Conservation (phyloP, 108 stramenopile species). For the Mediolabrus comicus region DNA sequence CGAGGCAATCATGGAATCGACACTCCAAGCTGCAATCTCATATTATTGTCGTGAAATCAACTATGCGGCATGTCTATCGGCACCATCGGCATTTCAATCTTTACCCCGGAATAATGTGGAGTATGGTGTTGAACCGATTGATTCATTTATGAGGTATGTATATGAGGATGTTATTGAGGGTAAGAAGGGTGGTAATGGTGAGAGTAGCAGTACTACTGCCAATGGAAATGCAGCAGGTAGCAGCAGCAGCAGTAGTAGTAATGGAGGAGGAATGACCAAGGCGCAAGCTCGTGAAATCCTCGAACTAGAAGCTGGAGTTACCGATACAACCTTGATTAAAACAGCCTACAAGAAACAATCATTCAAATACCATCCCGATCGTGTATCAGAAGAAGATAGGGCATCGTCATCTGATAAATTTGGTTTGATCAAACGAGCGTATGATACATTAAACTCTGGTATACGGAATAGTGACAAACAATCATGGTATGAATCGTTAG, state of each 20-base stretch:
- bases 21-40: conserved; percentile 61
- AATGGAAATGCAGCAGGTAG: conserved; percentile 23
- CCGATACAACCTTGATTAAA: conserved; percentile 54
- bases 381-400: conserved; percentile 46
- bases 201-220: conserved; percentile 9
- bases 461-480: conserved; percentile 18
- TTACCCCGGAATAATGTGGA: conserved; percentile 65
- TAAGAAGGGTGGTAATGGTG: conserved; percentile 21
- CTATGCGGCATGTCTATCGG: conserved; percentile 53
- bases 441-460: conserved; percentile 37
- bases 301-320: conserved; percentile 46
- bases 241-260: conserved; percentile 12
- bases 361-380: conserved; percentile 74
- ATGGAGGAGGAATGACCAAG: conserved; percentile 54
- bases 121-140: conserved; percentile 68
- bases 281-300: conserved; percentile 59
- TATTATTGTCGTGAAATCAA: conserved; percentile 79
- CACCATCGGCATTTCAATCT: conserved; percentile 55
- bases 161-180: conserved; percentile 76
- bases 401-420: conserved; percentile 4
- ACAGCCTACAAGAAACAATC: conserved; percentile 64
- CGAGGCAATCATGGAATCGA: conserved; percentile 41
- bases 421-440: neutral
- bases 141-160: conserved; percentile 69
- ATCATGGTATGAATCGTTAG: conserved; percentile 85